Evolutionary conservation across 495 filamentous ascomycete species (phyloP), one percentile per base, ranked within the genome.

Genomic region (Lasiosphaeriaceae sp.): DNA sequence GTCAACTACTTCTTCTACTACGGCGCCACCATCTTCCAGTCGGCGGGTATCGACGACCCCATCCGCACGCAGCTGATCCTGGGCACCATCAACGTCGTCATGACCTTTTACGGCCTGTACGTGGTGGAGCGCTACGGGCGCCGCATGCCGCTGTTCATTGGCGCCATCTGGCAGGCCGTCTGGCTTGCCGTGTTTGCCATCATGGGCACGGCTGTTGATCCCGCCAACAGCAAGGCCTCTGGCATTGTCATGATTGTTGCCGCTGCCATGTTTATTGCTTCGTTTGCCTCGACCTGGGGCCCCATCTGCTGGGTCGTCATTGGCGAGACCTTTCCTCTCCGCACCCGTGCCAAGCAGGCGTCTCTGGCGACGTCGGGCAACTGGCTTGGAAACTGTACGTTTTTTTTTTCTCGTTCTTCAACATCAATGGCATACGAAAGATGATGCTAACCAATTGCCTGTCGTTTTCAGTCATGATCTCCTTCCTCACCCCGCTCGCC

Each of bases 401-500:
- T 3, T 26, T 11, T 3, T n/a, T 6, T 20, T 17, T 12, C 50
- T 47, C 54, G 8, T 29, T n/a, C 12, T 22, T 31, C 8, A 11
- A 11, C 16, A 1, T 11, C 14, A 37, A 6, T 14, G n/a, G 2
- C n/a, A 14, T 37, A 23, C 8, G 35, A 37, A 47, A 52, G n/a
- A 8, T 49, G 12, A 31, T 21, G 2, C 24, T 17, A 19, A 50
- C 37, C 24, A 35, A 20, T 12, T 14, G 3, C 3, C 11, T 14
- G 12, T 12, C 3, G 39, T 16, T 31, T 9, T 7, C 20, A 70
- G 67, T 93, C 77, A 69, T 93, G 60, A 85, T 94, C 63, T 84
- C 85, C 11, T 90, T 94, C 79, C 89, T 92, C 75, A 91, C 90
- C 2, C 89, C 90, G 7, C 86, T 89, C 70, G 89, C 90, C 65